Evolutionary conservation across 139 green algal genomes (phyloP).

Genomic region (Picocystis salinarum): DNA sequence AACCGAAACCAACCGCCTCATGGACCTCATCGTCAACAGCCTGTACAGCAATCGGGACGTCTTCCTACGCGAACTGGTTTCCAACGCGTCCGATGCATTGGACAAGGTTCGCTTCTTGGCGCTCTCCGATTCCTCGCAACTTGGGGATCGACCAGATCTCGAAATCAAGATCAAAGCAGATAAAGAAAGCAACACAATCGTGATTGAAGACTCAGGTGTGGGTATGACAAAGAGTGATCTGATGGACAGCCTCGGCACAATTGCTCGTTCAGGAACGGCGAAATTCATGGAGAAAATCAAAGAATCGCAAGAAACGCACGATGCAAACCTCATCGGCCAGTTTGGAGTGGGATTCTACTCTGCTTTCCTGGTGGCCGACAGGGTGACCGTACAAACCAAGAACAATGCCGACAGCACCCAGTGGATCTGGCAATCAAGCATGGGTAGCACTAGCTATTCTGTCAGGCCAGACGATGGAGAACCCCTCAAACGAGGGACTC

Average conservation of each 20-base stretch:
- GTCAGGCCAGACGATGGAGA: constrained; percentile 28
- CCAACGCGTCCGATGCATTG: constrained; percentile 83
- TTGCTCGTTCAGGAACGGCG: constrained; percentile 80
- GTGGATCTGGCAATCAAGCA: constrained; percentile 78
- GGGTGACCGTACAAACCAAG: constrained; percentile 65
- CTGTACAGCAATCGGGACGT: constrained; percentile 64
- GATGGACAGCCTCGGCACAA: constrained; percentile 80
- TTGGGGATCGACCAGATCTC: constrained; percentile 46
- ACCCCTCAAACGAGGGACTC: constrained; percentile 47
- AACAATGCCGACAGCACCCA: constrained; percentile 38
- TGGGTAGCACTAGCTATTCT: constrained; percentile 67
- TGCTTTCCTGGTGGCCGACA: constrained; percentile 76
- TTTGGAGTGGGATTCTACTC: constrained; percentile 99
- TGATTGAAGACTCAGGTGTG: constrained; percentile 62
- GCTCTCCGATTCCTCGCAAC: constrained; percentile 30
- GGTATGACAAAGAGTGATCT: constrained; percentile 90
- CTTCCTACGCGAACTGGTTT: constrained; percentile 30
- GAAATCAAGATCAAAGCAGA: constrained; percentile 78
- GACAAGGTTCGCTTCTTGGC: constrained; percentile 81
- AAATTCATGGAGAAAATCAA: constrained; percentile 96
- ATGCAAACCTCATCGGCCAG: constrained; percentile 84
- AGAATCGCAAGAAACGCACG: constrained; percentile 29
- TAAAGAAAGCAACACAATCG: constrained; percentile 58
- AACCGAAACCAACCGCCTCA: constrained; percentile 68
- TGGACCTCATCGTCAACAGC: constrained; percentile 99